Evolutionary conservation across 208 protist genomes (phyloP), one percentile per base, ranked within the genome.

Genomic region (Leptomonas seymouri): DNA sequence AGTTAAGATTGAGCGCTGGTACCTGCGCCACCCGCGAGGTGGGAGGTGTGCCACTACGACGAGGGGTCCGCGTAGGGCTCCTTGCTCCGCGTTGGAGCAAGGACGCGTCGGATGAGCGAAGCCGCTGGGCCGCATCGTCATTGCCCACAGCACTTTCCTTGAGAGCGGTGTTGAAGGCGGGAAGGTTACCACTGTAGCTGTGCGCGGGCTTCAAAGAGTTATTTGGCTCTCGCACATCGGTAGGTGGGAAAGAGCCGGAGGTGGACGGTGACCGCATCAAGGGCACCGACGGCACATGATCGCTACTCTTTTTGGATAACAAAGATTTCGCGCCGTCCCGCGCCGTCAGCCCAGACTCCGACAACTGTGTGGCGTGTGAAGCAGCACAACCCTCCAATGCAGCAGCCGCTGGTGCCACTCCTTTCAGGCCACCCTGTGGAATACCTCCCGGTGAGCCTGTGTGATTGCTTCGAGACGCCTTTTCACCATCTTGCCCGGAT

Each of bases 201-300:
- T 18, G 28, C 20, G 39, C 1, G 1, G 58, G 42, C 2, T 36
- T 39, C 28, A 42, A 16, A 6, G 58, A 3, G 23, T 28, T 0
- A 27, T 49, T 50, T 5, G 42, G 28, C 6, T 41, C 16, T 2
- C 27, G 58, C 15, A 12, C 25, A 6, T 41, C 31, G 27, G 58
- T 36, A 3, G 23, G 21, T 15, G 31, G 44, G 2, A 61, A 12
- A 15, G 46, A 42, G 12, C 15, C 16, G 46, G 42, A 39, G 34
- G 7, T 25, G 5, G 60, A 55, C 7, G 44, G n/a, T 5, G 27
- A 20, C 5, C 60, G 60, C 30, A 65, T n/a, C n/a, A 65, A 44
- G 28, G 60, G 60, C 60, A 55, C 60, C 28, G 60, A 55, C 8
- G 60, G 60, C 16, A 65, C 60, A 7, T 44, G 60, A 1, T 45